Evolutionary conservation across 2,329 filamentous ascomycete species (phyloP).

Genomic region (Colletotrichum eremochloae): DNA sequence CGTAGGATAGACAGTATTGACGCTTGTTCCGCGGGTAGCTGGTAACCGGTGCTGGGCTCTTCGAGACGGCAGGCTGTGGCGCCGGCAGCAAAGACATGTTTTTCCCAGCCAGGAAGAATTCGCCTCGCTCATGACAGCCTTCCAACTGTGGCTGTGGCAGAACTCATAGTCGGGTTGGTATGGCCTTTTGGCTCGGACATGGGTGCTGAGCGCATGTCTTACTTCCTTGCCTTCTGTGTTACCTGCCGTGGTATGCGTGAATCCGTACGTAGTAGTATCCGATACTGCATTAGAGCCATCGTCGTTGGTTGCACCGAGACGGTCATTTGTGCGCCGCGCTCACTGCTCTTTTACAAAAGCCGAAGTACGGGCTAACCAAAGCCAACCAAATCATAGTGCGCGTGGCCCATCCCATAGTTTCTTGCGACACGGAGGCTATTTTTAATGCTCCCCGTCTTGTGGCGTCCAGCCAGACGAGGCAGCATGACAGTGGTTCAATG

Average conservation of each 20-base stretch:
- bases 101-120: neutral
- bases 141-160: neutral
- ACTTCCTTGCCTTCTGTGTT: neutral
- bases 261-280: conserved; percentile 13
- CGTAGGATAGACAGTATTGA: neutral
- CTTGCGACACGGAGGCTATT: conserved; percentile 12
- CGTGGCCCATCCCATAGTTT: conserved; percentile 15
- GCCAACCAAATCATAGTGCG: neutral
- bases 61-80: conserved; percentile 21
- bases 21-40: conserved; percentile 21
- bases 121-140: neutral
- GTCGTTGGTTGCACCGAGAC: conserved; percentile 15
- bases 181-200: neutral
- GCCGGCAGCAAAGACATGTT: conserved; percentile 23
- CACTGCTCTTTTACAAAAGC: neutral
- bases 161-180: neutral
- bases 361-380: neutral
- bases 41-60: neutral
- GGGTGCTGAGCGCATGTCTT: neutral
- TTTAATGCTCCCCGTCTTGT: conserved; percentile 19
- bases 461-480: conserved; percentile 9
- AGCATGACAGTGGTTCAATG: neutral
- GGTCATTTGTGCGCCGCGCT: conserved; percentile 11
- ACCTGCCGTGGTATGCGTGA: neutral
- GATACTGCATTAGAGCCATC: neutral